A percentile compares a stretch with the other conserved stretches of the same genome.
phyloP scores from a whole-genome alignment of 192 early-diverging fungal species.

The Spinellus fusiger region DNA sequence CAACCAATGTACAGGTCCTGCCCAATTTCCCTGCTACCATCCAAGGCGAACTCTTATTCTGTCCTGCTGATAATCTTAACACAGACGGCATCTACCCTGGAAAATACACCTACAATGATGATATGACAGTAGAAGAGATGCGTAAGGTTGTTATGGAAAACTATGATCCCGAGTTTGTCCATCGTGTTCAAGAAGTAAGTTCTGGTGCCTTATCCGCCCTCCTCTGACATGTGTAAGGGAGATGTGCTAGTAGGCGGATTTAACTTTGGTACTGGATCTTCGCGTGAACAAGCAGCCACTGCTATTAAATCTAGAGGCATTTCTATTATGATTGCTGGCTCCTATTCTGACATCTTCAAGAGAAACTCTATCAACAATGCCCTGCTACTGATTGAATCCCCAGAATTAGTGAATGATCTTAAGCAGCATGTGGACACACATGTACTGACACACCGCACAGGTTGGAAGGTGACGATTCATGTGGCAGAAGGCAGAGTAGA shows the following conservation, averaged over 20 bases:
- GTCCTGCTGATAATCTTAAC: slow-evolving; percentile 92
- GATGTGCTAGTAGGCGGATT: slow-evolving; percentile 89
- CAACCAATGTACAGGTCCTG: slow-evolving; percentile 33
- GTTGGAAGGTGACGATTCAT: slow-evolving; percentile 64
- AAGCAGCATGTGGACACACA: slow-evolving; percentile 39
- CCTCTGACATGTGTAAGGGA: slow-evolving; percentile 30
- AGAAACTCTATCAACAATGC: slow-evolving; percentile 99
- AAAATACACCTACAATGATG: slow-evolving; percentile 97
- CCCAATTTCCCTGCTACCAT: slow-evolving; percentile 72
- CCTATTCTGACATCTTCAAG: slow-evolving; percentile 97
- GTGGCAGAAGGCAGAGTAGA: slow-evolving; percentile 62
- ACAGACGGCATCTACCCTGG: slow-evolving; percentile 99
- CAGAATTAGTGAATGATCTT: slow-evolving; percentile 73
- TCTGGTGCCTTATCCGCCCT: background rate
- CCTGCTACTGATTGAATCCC: slow-evolving; percentile 83
- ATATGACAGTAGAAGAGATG: slow-evolving; percentile 87
- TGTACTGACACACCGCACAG: slow-evolving; percentile 68
- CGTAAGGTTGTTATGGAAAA: slow-evolving; percentile 97
- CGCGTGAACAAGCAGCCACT: slow-evolving; percentile 97
- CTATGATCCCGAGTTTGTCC: slow-evolving; percentile 87
- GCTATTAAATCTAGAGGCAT: slow-evolving; percentile 85
- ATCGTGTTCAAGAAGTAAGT: slow-evolving; percentile 49
- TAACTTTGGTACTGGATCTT: slow-evolving; percentile 98
- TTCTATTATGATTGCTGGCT: slow-evolving; percentile 81
- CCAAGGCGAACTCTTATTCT: slow-evolving; percentile 82